Base-by-base conservation (phyloP, 2,329 filamentous ascomycete genomes). In the Neoarthrinium moseri region DNA sequence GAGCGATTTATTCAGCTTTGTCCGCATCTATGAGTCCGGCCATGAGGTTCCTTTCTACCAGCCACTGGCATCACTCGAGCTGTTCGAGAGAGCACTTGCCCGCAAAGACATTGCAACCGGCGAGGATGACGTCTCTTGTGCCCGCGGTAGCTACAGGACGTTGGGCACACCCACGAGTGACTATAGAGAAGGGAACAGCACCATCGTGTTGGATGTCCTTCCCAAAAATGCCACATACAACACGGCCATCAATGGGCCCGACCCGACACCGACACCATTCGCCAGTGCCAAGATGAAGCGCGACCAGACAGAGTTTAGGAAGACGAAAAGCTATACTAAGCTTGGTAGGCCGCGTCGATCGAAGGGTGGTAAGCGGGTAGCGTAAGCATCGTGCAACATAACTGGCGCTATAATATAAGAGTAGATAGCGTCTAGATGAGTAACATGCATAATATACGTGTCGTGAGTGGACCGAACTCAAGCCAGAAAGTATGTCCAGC, bases 21-120 rank as follows among this genome's bases (percentile, higher is more conserved):
- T 71, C 5, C 65, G 77, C 20, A 66, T 79, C 51, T 70, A 67
- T 54, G 60, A 68, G 48, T 57, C 58, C 17, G 68, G 67, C 8
- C 67, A 71, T 51, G 64, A 69, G 51, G 67, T 70, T 17, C 77
- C 76, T 0, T 79, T 78, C 57, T 80, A 80, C 57, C 77, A 80
- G 55, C 78, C 70, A 4, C 62, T 73, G 26, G 71, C 67, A 8
- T 59, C 75, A 6, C 60, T 77, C 13, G 70, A 72, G 49, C 65
- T 78, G 50, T 77, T 79, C 51, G 64, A 73, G 59, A 68, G 77
- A 12, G 70, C 69, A 8, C 59, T 80, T 45, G 53, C 57, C 11
- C 67, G 72, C 15, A 59, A 65, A 18, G 75, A 80, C 43, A 66
- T 83, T 45, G 73, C 73, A 20, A 77, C 73, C 1, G 78, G 78